Base-by-base conservation (phyloP, 257 asterid species). In the Penstemon barbatus region DNA sequence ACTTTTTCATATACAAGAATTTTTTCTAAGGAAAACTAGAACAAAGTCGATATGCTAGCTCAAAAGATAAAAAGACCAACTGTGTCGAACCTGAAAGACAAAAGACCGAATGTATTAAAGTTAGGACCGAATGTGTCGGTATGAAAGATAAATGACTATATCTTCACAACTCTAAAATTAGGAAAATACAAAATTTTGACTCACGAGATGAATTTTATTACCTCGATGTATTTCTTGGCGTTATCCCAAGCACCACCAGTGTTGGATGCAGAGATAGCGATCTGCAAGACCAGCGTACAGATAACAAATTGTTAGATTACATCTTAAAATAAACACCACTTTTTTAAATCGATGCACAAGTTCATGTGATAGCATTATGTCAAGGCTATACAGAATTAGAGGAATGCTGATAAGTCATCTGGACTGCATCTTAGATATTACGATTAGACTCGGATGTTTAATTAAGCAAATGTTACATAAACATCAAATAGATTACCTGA, bases 231-330 rank as follows among this genome's bases (percentile, higher is more conserved):
- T 69, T 79, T 79, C 73, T 79, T 79, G 66, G 84, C 84, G 6
- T 79, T 79, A 70, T 79, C 84, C 84, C 84, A 79, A 63, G 83
- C 83, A 46, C 83, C 83, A 8, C 80, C 83, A 4, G 83, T 75
- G 83, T 79, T 79, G 18, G 84, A 79, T n/a, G 84, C 81, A 18
- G 84, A 79, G 71, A 79, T 79, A n/a, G 84, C 84, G 42, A 79
- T 79, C 84, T 80, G 72, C 74, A 61, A 4, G 12, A 57, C 52
- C 44, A 9, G 25, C 49, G 61, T 42, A 40, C 4, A 13, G 48
- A 53, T 45, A 15, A 40, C n/a, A 19, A n/a, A 19, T 13, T 6
- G 8, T 53, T 10, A 53, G 15, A 15, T 44, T 41, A 10, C 11
- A 0, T 43, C 66, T 11, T 52, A 54, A 65, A 4, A 39, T 53